Base-by-base conservation (phyloP, 1,284 basidiomycete genomes). In the Schizopora paradoxa region DNA sequence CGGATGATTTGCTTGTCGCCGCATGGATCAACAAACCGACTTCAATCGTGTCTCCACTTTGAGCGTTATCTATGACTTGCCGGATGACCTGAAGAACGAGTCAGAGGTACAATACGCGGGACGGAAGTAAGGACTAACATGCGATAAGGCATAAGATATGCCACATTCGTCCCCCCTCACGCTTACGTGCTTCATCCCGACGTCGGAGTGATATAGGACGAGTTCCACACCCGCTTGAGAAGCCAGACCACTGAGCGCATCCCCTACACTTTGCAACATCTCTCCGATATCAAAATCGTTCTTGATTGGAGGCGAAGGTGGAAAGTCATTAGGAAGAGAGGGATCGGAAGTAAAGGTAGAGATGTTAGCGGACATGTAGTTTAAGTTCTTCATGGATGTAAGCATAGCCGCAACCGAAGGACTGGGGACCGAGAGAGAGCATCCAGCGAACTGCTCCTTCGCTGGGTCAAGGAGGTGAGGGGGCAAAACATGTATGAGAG, bases 401-500 rank as follows among this genome's bases (percentile, higher is more conserved):
- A 94, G 77, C 60, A 95, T 74, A 18, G 89, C 87, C n/a, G 87
- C 85, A 61, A 95, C 73, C 49, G 84, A 89, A 1, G 91, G 79
- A 0, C 86, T 87, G 2, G 91, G 91, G 38, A 94, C 75, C 27
- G 88, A 83, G 13, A 94, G 65, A 0, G 90, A 77, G 61, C 88
- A 93, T 22, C 87, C 85, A 2, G 91, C 84, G 58, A 91, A 88
- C 60, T 92, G 90, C 60, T 94, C 91, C 61, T 88, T 92, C 4
- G 84, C 83, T n/a, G 86, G 81, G 58, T 94, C 91, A 26, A 94
- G 74, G n/a, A 94, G 68, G 61, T 94, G 91, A 0, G 86, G 78
- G 1, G 91, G 91, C 0, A 88, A 87, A 47, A 94, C 73, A 58
- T 92, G 90, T 2, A 94, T 73, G 53, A 95, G 74, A 0, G 87